These are phyloP conservation scores for Gossypium mustelinum DNA, from an alignment of 345 rosid genomes.

Conservation along the genomic window DNA sequence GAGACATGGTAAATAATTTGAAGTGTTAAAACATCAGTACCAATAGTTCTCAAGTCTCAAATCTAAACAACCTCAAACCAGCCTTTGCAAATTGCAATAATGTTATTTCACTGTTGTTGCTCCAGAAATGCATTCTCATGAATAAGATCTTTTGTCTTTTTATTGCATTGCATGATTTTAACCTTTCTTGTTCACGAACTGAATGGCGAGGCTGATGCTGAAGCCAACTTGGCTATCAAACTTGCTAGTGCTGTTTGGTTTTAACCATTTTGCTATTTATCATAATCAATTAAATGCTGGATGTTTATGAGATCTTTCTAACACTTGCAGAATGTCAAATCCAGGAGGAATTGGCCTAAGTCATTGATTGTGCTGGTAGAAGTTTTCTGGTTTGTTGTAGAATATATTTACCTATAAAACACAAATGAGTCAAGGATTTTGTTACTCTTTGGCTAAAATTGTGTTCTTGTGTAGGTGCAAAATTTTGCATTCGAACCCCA, in stretches of 20 bases:
- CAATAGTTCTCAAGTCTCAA: not conserved
- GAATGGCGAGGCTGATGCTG: conserved; percentile 77
- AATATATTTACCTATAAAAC: too few relatives aligned
- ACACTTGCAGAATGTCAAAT: conserved; percentile 9
- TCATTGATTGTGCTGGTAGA: too few relatives aligned
- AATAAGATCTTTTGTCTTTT: not conserved
- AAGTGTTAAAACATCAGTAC: too few relatives aligned
- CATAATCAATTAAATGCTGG: not conserved
- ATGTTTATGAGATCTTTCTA: not conserved
- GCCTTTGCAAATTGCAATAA: not conserved
- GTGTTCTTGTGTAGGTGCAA: not conserved
- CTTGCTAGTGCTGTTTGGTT: conserved; percentile 59
- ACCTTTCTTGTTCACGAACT: conserved; percentile 22
- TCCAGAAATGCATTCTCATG: not conserved
- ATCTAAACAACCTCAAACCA: not conserved
- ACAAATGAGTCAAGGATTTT: not conserved
- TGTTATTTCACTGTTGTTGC: not conserved
- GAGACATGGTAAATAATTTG: not conserved
- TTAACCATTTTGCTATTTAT: not conserved
- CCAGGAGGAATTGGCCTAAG: too few relatives aligned
- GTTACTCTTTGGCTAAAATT: conserved; percentile 4
- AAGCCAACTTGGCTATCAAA: conserved; percentile 61
- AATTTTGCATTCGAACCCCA: not conserved
- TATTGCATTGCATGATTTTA: conserved; percentile 9
- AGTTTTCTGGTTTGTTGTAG: too few relatives aligned